phyloP scores from a whole-genome alignment of 2,329 filamentous ascomycete species.

The Fusarium abutilonis region DNA sequence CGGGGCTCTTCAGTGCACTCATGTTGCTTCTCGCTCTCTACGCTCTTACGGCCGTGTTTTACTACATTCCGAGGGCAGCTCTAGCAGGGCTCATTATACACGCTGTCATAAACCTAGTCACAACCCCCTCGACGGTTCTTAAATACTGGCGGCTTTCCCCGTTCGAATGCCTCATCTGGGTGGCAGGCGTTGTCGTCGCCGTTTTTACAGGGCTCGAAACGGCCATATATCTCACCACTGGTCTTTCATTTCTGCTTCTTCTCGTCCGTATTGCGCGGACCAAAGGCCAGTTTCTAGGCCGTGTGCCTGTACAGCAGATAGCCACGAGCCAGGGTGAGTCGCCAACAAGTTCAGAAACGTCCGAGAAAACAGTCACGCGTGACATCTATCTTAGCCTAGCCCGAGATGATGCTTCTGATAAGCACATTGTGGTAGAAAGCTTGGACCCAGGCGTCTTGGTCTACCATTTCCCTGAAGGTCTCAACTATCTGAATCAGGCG shows the following conservation, averaged over 20 bases:
- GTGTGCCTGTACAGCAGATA: slow-evolving; percentile 43
- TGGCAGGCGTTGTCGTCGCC: slow-evolving; percentile 72
- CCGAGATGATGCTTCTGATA: slow-evolving; percentile 57
- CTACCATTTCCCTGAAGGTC: slow-evolving; percentile 62
- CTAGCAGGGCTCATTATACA: slow-evolving; percentile 84
- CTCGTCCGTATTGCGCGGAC: slow-evolving; percentile 59
- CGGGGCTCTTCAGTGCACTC: slow-evolving; percentile 79
- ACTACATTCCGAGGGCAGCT: slow-evolving; percentile 78
- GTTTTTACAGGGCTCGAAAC: slow-evolving; percentile 61
- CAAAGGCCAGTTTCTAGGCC: slow-evolving; percentile 59
- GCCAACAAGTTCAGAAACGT: background rate
- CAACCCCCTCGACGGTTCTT: slow-evolving; percentile 77
- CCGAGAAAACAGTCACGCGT: slow-evolving; percentile 26
- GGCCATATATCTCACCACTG: slow-evolving; percentile 61
- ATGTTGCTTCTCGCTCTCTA: slow-evolving; percentile 83
- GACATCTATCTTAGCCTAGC: slow-evolving; percentile 56
- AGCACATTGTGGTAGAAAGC: slow-evolving; percentile 53
- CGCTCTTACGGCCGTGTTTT: slow-evolving; percentile 79
- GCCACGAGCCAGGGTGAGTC: background rate
- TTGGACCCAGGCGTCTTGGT: slow-evolving; percentile 62
- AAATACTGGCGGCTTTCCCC: slow-evolving; percentile 82
- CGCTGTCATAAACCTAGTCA: slow-evolving; percentile 80
- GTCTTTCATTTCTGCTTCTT: slow-evolving; percentile 54
- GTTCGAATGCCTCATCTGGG: slow-evolving; percentile 78
- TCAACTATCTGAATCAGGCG: slow-evolving; percentile 63